A percentile compares a stretch with the other conserved stretches of the same genome.
phyloP scores from a whole-genome alignment of 805 yeast genomes.

The Dipodascus geniculatus region DNA sequence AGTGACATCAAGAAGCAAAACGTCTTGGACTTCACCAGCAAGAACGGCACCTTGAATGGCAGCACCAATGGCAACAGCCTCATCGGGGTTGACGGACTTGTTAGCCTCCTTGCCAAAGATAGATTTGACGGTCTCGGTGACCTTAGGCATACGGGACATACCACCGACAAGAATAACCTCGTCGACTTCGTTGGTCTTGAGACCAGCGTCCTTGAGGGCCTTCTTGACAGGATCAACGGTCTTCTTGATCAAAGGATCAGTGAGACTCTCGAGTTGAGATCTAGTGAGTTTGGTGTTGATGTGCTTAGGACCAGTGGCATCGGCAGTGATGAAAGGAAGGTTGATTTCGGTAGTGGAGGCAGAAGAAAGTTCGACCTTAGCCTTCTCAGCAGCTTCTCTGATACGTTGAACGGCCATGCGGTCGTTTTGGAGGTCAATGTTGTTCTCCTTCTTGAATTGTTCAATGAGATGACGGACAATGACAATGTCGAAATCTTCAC shows the following conservation, averaged over 20 bases:
- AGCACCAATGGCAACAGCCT: constrained; percentile 93
- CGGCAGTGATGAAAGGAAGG: constrained; percentile 81
- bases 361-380: constrained; percentile 76
- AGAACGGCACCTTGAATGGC: constrained; percentile 96
- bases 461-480: constrained; percentile 75
- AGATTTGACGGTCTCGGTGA: constrained; percentile 59
- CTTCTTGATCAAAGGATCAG: constrained; percentile 57
- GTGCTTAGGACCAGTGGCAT: constrained; percentile 71
- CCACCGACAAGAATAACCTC: constrained; percentile 85
- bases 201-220: constrained; percentile 71
- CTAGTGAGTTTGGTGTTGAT: constrained; percentile 59
- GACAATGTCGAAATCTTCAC: constrained; percentile 84
- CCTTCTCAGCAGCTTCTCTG: constrained; percentile 82
- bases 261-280: constrained; percentile 55
- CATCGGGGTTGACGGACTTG: constrained; percentile 90
- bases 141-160: constrained; percentile 90
- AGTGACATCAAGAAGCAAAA: constrained; percentile 77
- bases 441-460: constrained; percentile 63
- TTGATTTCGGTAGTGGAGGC: constrained; percentile 61
- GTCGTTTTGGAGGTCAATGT: constrained; percentile 53
- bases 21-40: constrained; percentile 91
- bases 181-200: constrained; percentile 52
- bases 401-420: constrained; percentile 76
- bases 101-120: constrained; percentile 77
- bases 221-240: constrained; percentile 69